Evolutionary conservation across 1,284 basidiomycete species (phyloP), one percentile per base, ranked within the genome.

Genomic region (Tylopilus orsonianus): DNA sequence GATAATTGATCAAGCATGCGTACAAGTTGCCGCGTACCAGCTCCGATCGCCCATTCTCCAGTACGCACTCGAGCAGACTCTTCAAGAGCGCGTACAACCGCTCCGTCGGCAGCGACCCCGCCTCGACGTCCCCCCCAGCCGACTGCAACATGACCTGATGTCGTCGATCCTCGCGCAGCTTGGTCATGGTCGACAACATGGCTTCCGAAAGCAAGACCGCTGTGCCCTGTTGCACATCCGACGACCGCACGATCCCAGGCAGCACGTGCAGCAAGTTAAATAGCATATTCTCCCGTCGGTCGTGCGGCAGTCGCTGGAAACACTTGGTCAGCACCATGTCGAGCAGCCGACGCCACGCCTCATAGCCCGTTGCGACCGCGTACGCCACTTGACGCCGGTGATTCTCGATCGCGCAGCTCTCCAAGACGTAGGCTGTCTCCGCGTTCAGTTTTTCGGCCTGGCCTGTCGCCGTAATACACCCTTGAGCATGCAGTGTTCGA

Each of bases 11-110:
- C 46, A 97, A 74, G 2, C 90, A 78, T 7, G 93, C 90, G 67
- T 97, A 98, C n/a, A 98, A 74, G 65, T 98, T 97, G 10, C 95
- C 95, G n/a, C 95, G 85, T n/a, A 94, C 87, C 41, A 90, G 74
- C 58, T 94, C 91, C n/a, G 87, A 80, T 5, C 85, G 87, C 48
- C 87, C 89, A 46, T 81, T 86, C 51, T 89, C 83, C 44, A 90
- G 64, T 42, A 94, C 79, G 35, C 86, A 89, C 50, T 92, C 85
- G 48, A 97, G 64, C 22, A 94, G 74, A 53, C 78, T 83, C 27
- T 84, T 81, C n/a, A 97, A 75, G 29, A 94, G 81, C 1, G 80
- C 70, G 47, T 83, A 80, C 7, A 98, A 71, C 27, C 92, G 79
- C 60, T 97, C 95, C 0, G 83, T 79, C 2, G 93, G 91, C 12